Percentiles rank a stretch among this genome's conserved stretches.
These are phyloP conservation scores for Paramecium bursaria DNA, from an alignment of 73 alveolate genomes.

Conservation along the genomic window DNA sequence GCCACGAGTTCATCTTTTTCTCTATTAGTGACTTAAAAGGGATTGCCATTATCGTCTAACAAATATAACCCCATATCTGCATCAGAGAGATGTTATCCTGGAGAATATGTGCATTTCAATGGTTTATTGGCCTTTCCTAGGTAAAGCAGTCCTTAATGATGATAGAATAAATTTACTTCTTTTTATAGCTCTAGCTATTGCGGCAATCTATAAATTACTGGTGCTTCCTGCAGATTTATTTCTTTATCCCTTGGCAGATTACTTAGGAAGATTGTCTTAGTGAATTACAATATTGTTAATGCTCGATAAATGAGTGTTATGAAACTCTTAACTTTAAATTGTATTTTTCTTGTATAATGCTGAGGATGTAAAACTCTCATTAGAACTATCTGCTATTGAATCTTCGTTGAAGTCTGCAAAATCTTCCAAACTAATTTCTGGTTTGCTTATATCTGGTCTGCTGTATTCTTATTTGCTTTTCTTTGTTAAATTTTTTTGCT, in stretches of 20 bases:
- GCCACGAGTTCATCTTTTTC: too few species aligned
- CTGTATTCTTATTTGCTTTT: too few species aligned
- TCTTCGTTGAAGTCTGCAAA: conserved; percentile 51
- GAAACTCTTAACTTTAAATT: too few species aligned
- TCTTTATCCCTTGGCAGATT: too few species aligned
- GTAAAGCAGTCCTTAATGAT: conserved; percentile 21
- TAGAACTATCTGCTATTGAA: conserved; percentile 31
- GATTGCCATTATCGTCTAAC: conserved; percentile 36
- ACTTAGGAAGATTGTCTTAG: too few species aligned
- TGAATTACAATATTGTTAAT: too few species aligned
- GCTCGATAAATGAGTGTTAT: too few species aligned
- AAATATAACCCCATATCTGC: conserved; percentile 47
- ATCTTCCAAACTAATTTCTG: conserved; percentile 47
- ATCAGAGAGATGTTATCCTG: conserved; percentile 28
- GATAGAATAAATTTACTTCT: conserved; percentile 15
- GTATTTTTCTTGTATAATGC: too few species aligned
- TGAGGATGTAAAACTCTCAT: conserved; percentile 33
- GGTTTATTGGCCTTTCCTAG: conserved; percentile 16
- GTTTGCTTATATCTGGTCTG: background rate
- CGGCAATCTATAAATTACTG: too few species aligned
- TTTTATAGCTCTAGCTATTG: conserved; percentile 14
- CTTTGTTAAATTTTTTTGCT: background rate
- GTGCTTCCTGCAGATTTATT: too few species aligned
- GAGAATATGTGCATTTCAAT: conserved; percentile 11
- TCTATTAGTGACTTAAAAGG: conserved; percentile 31